These are phyloP conservation scores for Blastosporella zonata DNA, from an alignment of 1,284 basidiomycete genomes.

Conservation along the genomic window DNA sequence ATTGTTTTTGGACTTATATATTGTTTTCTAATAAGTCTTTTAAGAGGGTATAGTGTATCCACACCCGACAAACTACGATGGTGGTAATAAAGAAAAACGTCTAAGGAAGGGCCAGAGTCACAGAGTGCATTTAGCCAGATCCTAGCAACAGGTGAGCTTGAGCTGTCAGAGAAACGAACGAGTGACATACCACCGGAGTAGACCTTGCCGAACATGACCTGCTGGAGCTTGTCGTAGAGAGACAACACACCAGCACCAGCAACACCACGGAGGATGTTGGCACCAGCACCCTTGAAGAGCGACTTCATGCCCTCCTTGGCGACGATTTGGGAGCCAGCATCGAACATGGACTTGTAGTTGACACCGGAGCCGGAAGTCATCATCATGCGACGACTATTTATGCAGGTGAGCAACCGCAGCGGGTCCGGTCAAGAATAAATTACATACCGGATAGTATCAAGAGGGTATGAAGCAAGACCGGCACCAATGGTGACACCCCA, in stretches of 20 bases:
- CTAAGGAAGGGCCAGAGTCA: constrained; percentile 34
- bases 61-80: constrained; percentile 32
- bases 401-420: background rate
- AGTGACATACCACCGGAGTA: constrained; percentile 72
- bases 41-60: constrained; percentile 39
- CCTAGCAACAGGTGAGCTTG: constrained; percentile 22
- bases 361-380: constrained; percentile 85
- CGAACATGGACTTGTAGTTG: constrained; percentile 93
- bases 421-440: no score
- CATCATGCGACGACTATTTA: constrained; percentile 88
- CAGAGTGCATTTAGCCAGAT: constrained; percentile 41
- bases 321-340: constrained; percentile 80
- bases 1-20: constrained; percentile 3
- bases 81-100: constrained; percentile 31
- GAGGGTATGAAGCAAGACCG: constrained; percentile 93
- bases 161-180: background rate
- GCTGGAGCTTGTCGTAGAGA: constrained; percentile 91
- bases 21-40: constrained; percentile 25
- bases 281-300: constrained; percentile 94
- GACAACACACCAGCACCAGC: constrained; percentile 97
- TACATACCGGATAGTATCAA: constrained; percentile 86
- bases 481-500: constrained; percentile 96
- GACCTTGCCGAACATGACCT: constrained; percentile 92
- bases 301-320: constrained; percentile 89
- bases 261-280: constrained; percentile 97